Evolutionary conservation across 169 alveolate species (phyloP).

Genomic region (Plasmodium knowlesi): DNA sequence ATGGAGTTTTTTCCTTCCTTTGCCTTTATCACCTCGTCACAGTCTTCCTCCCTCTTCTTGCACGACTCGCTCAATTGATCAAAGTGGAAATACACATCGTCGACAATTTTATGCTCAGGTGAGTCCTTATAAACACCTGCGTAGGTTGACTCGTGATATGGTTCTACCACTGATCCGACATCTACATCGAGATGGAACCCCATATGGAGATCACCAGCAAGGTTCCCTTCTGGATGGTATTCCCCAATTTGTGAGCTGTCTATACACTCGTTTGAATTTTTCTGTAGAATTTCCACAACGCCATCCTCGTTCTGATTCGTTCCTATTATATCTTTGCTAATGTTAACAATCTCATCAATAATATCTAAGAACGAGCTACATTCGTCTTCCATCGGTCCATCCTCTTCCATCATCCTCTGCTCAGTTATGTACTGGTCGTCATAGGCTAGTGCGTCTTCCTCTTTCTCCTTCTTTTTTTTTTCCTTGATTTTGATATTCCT

Average conservation of each 20-base stretch:
- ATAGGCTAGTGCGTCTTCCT: neutral
- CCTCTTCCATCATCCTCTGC: neutral
- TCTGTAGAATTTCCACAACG: neutral
- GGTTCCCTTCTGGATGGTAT: no score
- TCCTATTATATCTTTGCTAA: constrained; percentile 47
- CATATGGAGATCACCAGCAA: no score
- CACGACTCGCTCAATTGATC: neutral
- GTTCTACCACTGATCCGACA: neutral
- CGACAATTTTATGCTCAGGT: neutral
- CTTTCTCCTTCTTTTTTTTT: neutral
- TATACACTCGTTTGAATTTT: neutral
- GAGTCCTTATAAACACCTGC: neutral
- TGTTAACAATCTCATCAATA: constrained; percentile 44
- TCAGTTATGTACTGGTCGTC: neutral
- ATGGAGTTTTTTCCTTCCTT: neutral
- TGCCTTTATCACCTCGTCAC: no score
- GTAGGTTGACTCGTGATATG: neutral
- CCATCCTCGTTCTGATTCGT: constrained; percentile 11
- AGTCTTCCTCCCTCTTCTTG: neutral
- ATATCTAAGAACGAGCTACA: constrained; percentile 26
- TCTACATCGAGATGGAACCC: neutral
- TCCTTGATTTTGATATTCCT: neutral
- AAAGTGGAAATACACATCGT: constrained; percentile 1
- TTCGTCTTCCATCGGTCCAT: neutral
- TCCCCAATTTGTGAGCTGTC: neutral